Percentiles rank a stretch among this genome's conserved stretches.
Evolutionary conservation across 192 early-diverging fungal genomes (phyloP).

Genomic region (Chytriomyces sp.): DNA sequence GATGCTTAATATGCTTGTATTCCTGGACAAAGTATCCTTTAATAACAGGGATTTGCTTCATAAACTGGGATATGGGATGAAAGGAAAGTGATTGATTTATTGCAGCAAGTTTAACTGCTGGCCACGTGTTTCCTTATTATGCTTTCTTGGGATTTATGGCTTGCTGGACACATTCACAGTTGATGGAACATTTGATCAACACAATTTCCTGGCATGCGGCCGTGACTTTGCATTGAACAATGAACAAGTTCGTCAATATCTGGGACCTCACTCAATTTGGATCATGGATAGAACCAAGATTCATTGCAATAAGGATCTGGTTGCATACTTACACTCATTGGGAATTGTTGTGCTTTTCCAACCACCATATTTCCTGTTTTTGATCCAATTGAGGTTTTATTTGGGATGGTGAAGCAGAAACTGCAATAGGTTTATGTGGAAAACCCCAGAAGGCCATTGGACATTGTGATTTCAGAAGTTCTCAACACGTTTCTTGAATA

Average conservation of each 20-base stretch:
- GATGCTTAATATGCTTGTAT: slow-evolving; percentile 20
- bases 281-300: slow-evolving; percentile 35
- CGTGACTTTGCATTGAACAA: slow-evolving; percentile 19
- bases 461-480: too few species aligned
- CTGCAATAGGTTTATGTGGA: background rate
- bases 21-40: slow-evolving; percentile 35
- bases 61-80: slow-evolving; percentile 19
- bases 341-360: slow-evolving; percentile 27
- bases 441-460: too few species aligned
- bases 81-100: slow-evolving; percentile 15
- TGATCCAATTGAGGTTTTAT: slow-evolving; percentile 35
- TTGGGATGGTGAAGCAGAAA: slow-evolving; percentile 30
- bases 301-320: background rate
- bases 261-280: slow-evolving; percentile 29
- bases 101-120: slow-evolving; percentile 20
- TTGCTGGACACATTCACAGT: slow-evolving; percentile 14
- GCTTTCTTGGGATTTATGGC: slow-evolving; percentile 25
- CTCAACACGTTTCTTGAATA: too few species aligned
- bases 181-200: slow-evolving; percentile 21
- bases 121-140: slow-evolving; percentile 23
- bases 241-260: slow-evolving; percentile 19
- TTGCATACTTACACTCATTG: slow-evolving; percentile 6
- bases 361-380: slow-evolving; percentile 35
- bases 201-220: slow-evolving; percentile 10
- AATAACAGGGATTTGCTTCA: slow-evolving; percentile 28